Base-by-base conservation (phyloP, 148 eudicot species). In the Rhododendron griersonianum region DNA sequence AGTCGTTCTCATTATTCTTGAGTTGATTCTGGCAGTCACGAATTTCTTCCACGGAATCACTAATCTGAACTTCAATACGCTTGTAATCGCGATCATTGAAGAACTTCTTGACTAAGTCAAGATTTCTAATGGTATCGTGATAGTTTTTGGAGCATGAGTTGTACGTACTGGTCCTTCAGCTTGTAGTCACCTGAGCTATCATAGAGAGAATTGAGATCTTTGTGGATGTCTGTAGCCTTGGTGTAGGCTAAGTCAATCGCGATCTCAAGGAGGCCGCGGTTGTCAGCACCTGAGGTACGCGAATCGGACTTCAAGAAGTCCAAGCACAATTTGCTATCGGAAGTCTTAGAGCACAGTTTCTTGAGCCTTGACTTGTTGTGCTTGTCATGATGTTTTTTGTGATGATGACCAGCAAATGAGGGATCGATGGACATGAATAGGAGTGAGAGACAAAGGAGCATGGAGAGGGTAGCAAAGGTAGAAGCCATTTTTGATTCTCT, bases 71-170 rank as follows among this genome's bases (percentile, higher is more conserved):
- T 18, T 8, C 57, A 2, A 85, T 35, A 19, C 48, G 45, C 47
- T 80, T 35, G 35, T 85, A 85, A 7, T 80, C 48, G 10, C 67
- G 23, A 5, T 85, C 65, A 1, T n/a, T 53, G 61, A 63, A 50
- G 47, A 80, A 35, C 6, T 33, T 48, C 83, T 50, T 85, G 61
- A 61, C 33, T 6, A 2, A n/a, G 0, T 80, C 45, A 1, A 85
- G 78, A 39, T 80, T 77, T 45, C 75, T 65, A 11, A 63, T 21
- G 75, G 41, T 61, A 45, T 80, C 79, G 4, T 23, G 18, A 7
- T 85, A 85, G 9, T 85, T 85, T 80, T 50, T 65, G 37, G 65
- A 63, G 16, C 87, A 85, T 35, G 61, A 23, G 61, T 45, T 78
- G 57, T 85, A 63, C 28, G n/a, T n/a, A n/a, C n/a, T 39, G 25